A percentile compares a stretch with the other conserved stretches of the same genome.
Conservation (phyloP, 805 yeast species). For the Wickerhamiella lipophila region DNA sequence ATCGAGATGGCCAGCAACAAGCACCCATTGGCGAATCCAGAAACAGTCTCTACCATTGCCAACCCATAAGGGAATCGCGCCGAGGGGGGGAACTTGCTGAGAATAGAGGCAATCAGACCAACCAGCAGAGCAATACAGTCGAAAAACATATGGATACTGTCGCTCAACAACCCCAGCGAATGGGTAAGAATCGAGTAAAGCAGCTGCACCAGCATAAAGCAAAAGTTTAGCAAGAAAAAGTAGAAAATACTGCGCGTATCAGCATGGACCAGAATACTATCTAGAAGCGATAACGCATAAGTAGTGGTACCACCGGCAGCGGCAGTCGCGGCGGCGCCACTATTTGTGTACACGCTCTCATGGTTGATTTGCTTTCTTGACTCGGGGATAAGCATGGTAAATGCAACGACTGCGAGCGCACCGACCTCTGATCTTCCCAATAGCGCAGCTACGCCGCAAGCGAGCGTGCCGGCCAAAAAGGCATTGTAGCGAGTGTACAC, state of each 20-base stretch:
- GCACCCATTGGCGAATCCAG: slow-evolving; percentile 93
- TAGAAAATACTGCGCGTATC: slow-evolving; percentile 85
- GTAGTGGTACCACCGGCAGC: not conserved
- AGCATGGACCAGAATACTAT: slow-evolving; percentile 35
- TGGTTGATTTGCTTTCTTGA: slow-evolving; percentile 4
- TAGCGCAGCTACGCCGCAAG: slow-evolving; percentile 16
- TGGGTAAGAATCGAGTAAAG: slow-evolving; percentile 85
- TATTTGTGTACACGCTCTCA: not conserved
- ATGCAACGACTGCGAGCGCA: slow-evolving; percentile 14
- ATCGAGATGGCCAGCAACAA: slow-evolving; percentile 76
- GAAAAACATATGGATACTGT: slow-evolving; percentile 89
- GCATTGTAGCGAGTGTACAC: slow-evolving; percentile 23
- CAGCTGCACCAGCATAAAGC: slow-evolving; percentile 90
- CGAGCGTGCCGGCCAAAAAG: slow-evolving; percentile 15
- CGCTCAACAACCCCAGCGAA: slow-evolving; percentile 82
- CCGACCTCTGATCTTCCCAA: slow-evolving; percentile 18
- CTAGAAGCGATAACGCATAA: slow-evolving; percentile 23
- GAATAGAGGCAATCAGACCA: slow-evolving; percentile 74
- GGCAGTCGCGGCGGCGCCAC: too few species aligned
- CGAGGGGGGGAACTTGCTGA: slow-evolving; percentile 46
- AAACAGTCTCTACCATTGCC: slow-evolving; percentile 72
- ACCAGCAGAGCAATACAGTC: slow-evolving; percentile 85
- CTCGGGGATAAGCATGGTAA: slow-evolving; percentile 17
- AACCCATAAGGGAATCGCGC: slow-evolving; percentile 79
- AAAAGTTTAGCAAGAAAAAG: slow-evolving; percentile 69